phyloP scores from a whole-genome alignment of 2,329 filamentous ascomycete genomes.

The Trichothecium sympodiale region DNA sequence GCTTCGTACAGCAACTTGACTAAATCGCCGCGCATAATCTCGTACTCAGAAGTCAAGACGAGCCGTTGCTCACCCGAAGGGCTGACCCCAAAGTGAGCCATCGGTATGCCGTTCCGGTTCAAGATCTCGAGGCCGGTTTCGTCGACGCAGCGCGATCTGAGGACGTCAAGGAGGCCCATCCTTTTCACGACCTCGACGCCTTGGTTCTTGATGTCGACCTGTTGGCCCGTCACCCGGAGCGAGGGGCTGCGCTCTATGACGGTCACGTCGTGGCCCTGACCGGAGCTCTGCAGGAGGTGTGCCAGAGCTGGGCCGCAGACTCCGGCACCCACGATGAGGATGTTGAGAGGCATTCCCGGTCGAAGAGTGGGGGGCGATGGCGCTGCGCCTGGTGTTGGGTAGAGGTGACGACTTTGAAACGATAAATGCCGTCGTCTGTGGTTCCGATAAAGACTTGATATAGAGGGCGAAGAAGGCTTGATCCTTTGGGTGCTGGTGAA shows the following conservation, averaged over 20 bases:
- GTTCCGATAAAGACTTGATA: no score
- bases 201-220: constrained; percentile 30
- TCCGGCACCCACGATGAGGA: no score
- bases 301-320: no score
- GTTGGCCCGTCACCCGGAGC: constrained; percentile 25
- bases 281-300: no score
- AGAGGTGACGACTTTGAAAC: no score
- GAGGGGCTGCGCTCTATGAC: constrained; percentile 24
- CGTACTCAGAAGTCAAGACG: constrained; percentile 38
- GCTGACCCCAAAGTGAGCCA: constrained; percentile 27
- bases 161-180: constrained; percentile 22
- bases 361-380: no score
- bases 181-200: constrained; percentile 22
- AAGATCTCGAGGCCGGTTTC: constrained; percentile 38
- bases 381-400: no score
- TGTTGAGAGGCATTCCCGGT: no score
- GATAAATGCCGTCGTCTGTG: no score
- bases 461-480: no score
- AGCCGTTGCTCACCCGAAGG: constrained; percentile 28
- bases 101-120: constrained; percentile 22
- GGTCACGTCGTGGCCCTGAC: constrained; percentile 18
- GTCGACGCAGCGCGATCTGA: constrained; percentile 26
- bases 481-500: no score
- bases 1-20: constrained; percentile 34
- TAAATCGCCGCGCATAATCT: constrained; percentile 48